Base-by-base conservation (phyloP, 768 basidiomycete genomes). In the Lenzites betulinus region DNA sequence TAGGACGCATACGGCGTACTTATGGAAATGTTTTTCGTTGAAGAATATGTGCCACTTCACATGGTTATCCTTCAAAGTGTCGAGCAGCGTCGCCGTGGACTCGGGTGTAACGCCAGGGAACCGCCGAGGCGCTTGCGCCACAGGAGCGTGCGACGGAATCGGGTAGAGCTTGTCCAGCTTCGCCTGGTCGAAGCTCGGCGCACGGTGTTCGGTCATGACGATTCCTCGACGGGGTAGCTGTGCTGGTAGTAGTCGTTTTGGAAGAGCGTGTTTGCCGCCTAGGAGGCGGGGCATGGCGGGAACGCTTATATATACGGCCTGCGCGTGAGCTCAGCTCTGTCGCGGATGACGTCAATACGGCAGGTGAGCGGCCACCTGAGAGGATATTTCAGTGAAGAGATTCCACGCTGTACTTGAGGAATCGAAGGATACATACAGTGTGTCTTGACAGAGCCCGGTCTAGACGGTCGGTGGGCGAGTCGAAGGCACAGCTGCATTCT, bases 61-160 rank as follows among this genome's bases (percentile, higher is more conserved):
- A 39, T 75, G 71, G 51, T 77, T 73, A 12, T 72, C 70, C 35
- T 64, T 66, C 47, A 76, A 55, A 0, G 53, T 60, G 39, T 64
- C 59, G 44, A 62, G 53, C 39, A 73, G 58, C n/a, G 64, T 39
- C 1, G 54, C 47, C 1, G 62, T 64, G 28, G 81, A 78, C 0
- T 74, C 65, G 20, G 71, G 66, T 26, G 69, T 73, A 9, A 70
- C 66, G 12, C 78, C 78, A 7, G 79, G 75, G 36, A 73, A 70
- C 25, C 62, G 67, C 13, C 59, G 51, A 1, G 80, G 81, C 11
- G 75, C 71, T 28, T 75, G 63, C 0, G 51, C 13, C 3, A 73
- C 75, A 11, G 73, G 73, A 3, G 76, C 69, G 3, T 47, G 66
- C 1, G 68, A 66, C 5, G 73, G 74, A 0, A 66, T 54, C 16